Evolutionary conservation across 2,329 filamentous ascomycete genomes (phyloP), one percentile per base, ranked within the genome.

Genomic region (Fusarium sambucinum): DNA sequence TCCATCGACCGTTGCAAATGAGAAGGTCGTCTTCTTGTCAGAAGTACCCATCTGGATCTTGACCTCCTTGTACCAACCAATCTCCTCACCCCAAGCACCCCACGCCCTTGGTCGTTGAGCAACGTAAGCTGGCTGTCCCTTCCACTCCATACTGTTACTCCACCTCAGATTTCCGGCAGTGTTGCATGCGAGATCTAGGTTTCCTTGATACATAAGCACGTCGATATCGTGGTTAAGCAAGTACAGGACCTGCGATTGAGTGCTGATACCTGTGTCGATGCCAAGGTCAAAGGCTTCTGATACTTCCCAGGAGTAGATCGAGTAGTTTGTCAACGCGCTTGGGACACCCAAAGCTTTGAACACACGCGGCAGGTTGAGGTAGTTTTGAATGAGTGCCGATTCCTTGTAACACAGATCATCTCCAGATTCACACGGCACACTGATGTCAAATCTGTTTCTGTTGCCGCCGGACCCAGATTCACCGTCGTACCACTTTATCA

Each of bases 141-240:
- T 59, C 69, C 69, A 72, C 0, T 54, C 32, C 41, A 70, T 42
- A 1, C 50, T 44, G 30, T 70, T 50, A 1, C 54, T 70, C 69
- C 69, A 72, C 44, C 47, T 50, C 7, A 72, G 2, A 25, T 72
- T 72, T 6, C 69, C 69, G 3, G 69, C 63, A 0, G 66, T 72
- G 13, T 72, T 72, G 25, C 69, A 72, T 1, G 69, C 69, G 0
- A 72, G 57, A 11, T 72, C 69, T 2, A 72, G 12, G 3, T 72
- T 72, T 7, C 69, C 69, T 25, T 72, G 68, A 17, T 72, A 72
- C 17, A 72, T 32, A 0, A 72, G 25, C 2, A 72, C 66, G 17
- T 72, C 66, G 1, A 72, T n/a, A 0, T 50, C 37, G 2, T 51
- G 19, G 11, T 66, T 19, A 8, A 70, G 52, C 1, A 72, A 14